Evolutionary conservation across 768 basidiomycete genomes (phyloP).

Genomic region (Lactarius sanguifluus): DNA sequence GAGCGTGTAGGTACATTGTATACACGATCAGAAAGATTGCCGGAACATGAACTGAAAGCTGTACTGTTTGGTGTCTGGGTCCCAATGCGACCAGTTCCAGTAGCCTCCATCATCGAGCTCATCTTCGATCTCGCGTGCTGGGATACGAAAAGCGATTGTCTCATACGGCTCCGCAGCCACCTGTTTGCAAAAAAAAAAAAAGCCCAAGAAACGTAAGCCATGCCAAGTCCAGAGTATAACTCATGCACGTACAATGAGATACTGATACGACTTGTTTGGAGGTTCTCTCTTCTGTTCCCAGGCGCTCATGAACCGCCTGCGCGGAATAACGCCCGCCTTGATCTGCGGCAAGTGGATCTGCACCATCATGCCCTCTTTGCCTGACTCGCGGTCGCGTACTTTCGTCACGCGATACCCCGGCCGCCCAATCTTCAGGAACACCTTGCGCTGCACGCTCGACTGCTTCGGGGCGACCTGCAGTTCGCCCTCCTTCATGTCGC

Average conservation of each 20-base stretch:
- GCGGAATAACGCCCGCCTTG: conserved; percentile 78
- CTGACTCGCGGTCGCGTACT: conserved; percentile 85
- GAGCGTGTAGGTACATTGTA: neutral
- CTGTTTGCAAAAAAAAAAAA: conserved; percentile 41
- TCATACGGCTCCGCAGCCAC: conserved; percentile 99
- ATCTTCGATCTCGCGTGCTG: conserved; percentile 95
- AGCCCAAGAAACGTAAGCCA: conserved; percentile 16
- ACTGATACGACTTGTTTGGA: conserved; percentile 96
- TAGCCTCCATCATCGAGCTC: conserved; percentile 86
- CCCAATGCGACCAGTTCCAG: conserved; percentile 99
- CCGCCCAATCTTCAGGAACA: conserved; percentile 95
- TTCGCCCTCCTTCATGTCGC: conserved; percentile 92
- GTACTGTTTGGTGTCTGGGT: conserved; percentile 98
- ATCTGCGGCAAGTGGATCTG: conserved; percentile 96
- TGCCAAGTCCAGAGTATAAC: conserved; percentile 14
- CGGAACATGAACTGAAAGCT: conserved; percentile 98
- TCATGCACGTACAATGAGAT: conserved; percentile 77
- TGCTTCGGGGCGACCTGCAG: conserved; percentile 85
- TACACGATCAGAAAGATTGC: conserved; percentile 40
- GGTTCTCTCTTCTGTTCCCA: conserved; percentile 97
- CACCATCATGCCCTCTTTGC: conserved; percentile 96
- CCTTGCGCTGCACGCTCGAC: conserved; percentile 81
- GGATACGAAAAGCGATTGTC: conserved; percentile 98
- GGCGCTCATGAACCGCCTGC: conserved; percentile 92
- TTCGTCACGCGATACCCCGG: conserved; percentile 97